Evolutionary conservation across 192 early-diverging fungal genomes (phyloP).

Genomic region (Chytriomyces confervae): DNA sequence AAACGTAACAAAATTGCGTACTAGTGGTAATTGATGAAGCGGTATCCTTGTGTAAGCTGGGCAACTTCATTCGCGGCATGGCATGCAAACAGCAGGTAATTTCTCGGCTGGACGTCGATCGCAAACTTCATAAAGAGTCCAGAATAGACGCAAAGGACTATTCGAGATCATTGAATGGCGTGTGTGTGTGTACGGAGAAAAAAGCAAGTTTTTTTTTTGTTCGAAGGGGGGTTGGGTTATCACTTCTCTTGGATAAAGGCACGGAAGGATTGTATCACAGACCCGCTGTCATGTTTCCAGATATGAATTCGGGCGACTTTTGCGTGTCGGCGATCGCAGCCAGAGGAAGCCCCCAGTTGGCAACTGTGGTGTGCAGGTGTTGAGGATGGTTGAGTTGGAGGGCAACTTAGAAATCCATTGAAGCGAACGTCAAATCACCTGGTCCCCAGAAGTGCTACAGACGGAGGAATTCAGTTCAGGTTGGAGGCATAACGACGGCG

Average conservation of each 20-base stretch:
- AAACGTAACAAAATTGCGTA: conserved; percentile 3
- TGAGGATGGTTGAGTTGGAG: not conserved
- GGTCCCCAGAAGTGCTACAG: conserved; percentile 63
- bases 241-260: not conserved
- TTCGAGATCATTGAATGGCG: not conserved
- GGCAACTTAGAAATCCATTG: not conserved
- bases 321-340: conserved; percentile 92
- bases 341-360: conserved; percentile 89
- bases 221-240: not conserved
- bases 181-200: not conserved
- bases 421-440: conserved; percentile 22
- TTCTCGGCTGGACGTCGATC: conserved; percentile 86
- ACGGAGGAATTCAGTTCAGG: not conserved
- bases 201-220: not conserved
- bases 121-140: conserved; percentile 95
- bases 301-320: conserved; percentile 90
- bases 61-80: conserved; percentile 88
- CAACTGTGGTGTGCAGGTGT: conserved; percentile 34
- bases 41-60: conserved; percentile 87
- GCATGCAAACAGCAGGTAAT: conserved; percentile 92
- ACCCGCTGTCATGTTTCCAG: conserved; percentile 91
- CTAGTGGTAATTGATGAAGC: conserved; percentile 79
- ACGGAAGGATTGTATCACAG: not conserved
- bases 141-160: conserved; percentile 86
- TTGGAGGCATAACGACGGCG: not conserved